Percentiles rank a stretch among this genome's conserved stretches.
Evolutionary conservation across 1,284 basidiomycete species (phyloP).

Genomic region (Leccinum pachyderme): DNA sequence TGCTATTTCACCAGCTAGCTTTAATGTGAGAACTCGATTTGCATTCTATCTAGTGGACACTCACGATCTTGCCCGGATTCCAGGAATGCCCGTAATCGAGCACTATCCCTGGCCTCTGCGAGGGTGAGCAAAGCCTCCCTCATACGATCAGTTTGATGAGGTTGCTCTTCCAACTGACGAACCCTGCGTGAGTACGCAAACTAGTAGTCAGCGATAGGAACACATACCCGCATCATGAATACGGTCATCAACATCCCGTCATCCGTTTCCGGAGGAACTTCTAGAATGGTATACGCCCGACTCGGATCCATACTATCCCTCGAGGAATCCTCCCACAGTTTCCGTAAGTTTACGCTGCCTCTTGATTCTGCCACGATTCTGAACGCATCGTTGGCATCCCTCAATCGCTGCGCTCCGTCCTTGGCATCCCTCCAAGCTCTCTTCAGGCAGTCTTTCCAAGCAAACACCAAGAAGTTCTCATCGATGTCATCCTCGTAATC

Average conservation of each 20-base stretch:
- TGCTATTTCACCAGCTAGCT: constrained; percentile 60
- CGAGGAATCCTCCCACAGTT: constrained; percentile 53
- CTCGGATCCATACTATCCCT: constrained; percentile 65
- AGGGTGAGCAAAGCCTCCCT: constrained; percentile 66
- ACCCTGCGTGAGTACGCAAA: constrained; percentile 8
- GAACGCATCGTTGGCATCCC: constrained; percentile 61
- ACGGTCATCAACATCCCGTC: constrained; percentile 76
- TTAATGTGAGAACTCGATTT: constrained; percentile 7
- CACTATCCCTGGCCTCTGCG: constrained; percentile 70
- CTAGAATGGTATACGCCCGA: constrained; percentile 72
- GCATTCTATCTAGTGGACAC: constrained; percentile 30
- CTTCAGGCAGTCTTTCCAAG: constrained; percentile 63
- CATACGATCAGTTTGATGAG: constrained; percentile 61
- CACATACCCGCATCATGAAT: constrained; percentile 68
- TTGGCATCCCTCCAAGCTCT: constrained; percentile 57
- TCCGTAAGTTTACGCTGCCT: constrained; percentile 48
- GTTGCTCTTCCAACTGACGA: constrained; percentile 66
- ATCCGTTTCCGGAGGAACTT: constrained; percentile 67
- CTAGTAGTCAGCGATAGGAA: constrained; percentile 3
- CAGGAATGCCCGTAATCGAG: constrained; percentile 64
- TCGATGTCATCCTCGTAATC: constrained; percentile 66
- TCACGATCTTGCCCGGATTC: constrained; percentile 70
- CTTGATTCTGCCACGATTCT: constrained; percentile 61
- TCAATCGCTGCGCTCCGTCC: constrained; percentile 43
- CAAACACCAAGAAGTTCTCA: constrained; percentile 64